Conservation (phyloP, 2,329 filamentous ascomycete species). For the Penicillium vulpinum region DNA sequence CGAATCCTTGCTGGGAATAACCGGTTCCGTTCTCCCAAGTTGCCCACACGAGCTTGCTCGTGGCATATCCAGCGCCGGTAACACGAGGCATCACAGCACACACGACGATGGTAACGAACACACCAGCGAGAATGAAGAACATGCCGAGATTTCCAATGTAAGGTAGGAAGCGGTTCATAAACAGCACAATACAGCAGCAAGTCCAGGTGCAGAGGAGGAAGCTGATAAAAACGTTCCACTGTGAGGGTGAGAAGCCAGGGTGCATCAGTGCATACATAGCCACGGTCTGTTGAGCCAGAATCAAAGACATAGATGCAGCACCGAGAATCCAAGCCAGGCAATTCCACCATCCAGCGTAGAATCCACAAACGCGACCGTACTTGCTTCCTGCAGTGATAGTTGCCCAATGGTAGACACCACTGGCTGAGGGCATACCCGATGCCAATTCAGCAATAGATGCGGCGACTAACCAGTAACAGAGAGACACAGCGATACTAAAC, state of each 20-base stretch:
- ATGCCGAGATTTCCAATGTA: constrained; percentile 58
- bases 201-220: constrained; percentile 59
- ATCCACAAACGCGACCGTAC: constrained; percentile 54
- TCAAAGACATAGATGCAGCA: constrained; percentile 59
- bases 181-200: constrained; percentile 54
- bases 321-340: constrained; percentile 60
- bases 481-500: constrained; percentile 43
- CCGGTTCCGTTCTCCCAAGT: constrained; percentile 53
- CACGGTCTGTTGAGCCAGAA: constrained; percentile 60
- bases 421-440: constrained; percentile 61
- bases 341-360: constrained; percentile 50
- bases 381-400: constrained; percentile 56
- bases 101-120: constrained; percentile 56
- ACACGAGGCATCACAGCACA: constrained; percentile 55
- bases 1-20: constrained; percentile 56
- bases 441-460: constrained; percentile 62
- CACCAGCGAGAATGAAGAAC: constrained; percentile 57
- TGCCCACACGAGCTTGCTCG: constrained; percentile 56
- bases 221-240: constrained; percentile 62
- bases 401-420: constrained; percentile 63
- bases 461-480: constrained; percentile 60
- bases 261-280: constrained; percentile 64
- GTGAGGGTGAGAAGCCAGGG: constrained; percentile 50
- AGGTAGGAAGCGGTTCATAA: constrained; percentile 55
- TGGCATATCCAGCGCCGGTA: constrained; percentile 46